Conservation (phyloP, 495 filamentous ascomycete genomes). For the Talaromyces nanjingensis region DNA sequence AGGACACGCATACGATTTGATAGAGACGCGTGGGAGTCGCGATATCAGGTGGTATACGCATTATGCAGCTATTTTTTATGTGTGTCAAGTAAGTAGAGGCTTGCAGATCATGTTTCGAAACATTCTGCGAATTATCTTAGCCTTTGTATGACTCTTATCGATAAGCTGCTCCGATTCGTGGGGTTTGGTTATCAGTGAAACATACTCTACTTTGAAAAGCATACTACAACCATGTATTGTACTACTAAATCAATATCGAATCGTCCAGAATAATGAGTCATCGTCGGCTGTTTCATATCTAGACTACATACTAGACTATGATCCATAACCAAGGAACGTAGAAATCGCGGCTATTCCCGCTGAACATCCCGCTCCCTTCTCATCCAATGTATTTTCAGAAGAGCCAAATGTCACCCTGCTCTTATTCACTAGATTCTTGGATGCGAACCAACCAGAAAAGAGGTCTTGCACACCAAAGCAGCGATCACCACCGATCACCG, state of each 20-base stretch:
- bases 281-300: not conserved
- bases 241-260: not conserved
- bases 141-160: conserved; percentile 1
- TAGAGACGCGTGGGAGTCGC: not conserved
- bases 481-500: too few relatives aligned
- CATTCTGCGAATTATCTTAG: not conserved
- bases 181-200: not conserved
- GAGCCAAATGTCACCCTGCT: not conserved
- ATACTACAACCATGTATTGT: not conserved
- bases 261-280: not conserved
- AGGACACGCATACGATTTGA: not conserved
- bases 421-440: not conserved
- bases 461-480: too few relatives aligned
- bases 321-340: not conserved
- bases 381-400: not conserved
- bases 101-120: conserved; percentile 6
- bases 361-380: not conserved
- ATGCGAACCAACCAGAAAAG: conserved; percentile 20
- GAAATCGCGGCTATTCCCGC: conserved; percentile 4
- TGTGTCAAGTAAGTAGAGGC: not conserved
- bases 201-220: not conserved
- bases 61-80: not conserved
- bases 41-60: not conserved
- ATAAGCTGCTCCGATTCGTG: conserved; percentile 1
- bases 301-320: not conserved